Percentiles rank a stretch among this genome's conserved stretches.
Evolutionary conservation across 2,329 filamentous ascomycete species (phyloP).

Genomic region (Fusarium sp.): DNA sequence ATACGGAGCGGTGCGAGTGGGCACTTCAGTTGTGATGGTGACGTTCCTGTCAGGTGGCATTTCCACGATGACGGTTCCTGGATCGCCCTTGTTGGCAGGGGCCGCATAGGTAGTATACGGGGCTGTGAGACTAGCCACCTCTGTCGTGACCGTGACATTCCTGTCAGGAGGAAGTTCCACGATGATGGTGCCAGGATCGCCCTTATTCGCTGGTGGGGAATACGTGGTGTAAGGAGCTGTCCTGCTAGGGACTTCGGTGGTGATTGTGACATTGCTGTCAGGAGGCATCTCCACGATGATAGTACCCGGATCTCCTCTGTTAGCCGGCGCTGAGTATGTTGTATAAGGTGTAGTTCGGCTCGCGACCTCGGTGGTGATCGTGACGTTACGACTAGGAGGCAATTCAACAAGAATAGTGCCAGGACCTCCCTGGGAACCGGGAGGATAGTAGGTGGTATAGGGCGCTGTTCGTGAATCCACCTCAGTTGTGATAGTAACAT

Average conservation of each 20-base stretch:
- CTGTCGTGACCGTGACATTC: slow-evolving; percentile 4
- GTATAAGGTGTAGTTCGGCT: slow-evolving; percentile 8
- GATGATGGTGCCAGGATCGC: slow-evolving; percentile 7
- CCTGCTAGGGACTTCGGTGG: not conserved
- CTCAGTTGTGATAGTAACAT: slow-evolving; percentile 17
- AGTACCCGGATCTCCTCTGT: slow-evolving; percentile 4
- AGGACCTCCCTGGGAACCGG: not conserved
- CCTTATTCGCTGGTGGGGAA: not conserved
- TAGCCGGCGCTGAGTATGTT: not conserved
- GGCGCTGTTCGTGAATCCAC: not conserved
- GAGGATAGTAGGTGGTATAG: slow-evolving; percentile 7
- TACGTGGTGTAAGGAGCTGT: slow-evolving; percentile 3
- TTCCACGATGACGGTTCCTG: slow-evolving; percentile 10
- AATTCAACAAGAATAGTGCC: slow-evolving; percentile 13
- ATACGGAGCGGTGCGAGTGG: not conserved
- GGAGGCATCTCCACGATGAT: slow-evolving; percentile 6
- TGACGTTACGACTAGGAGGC: not conserved
- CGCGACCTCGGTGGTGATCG: slow-evolving; percentile 6
- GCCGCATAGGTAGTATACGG: slow-evolving; percentile 1
- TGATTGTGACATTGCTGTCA: not conserved
- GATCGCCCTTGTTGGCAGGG: not conserved
- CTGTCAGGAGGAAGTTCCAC: slow-evolving; percentile 6
- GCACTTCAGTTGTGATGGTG: slow-evolving; percentile 9
- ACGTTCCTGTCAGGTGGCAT: slow-evolving; percentile 9
- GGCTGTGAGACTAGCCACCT: not conserved